Evolutionary conservation across 148 eudicot species (phyloP), one percentile per base, ranked within the genome.

Genomic region (Nyssa sinensis): DNA sequence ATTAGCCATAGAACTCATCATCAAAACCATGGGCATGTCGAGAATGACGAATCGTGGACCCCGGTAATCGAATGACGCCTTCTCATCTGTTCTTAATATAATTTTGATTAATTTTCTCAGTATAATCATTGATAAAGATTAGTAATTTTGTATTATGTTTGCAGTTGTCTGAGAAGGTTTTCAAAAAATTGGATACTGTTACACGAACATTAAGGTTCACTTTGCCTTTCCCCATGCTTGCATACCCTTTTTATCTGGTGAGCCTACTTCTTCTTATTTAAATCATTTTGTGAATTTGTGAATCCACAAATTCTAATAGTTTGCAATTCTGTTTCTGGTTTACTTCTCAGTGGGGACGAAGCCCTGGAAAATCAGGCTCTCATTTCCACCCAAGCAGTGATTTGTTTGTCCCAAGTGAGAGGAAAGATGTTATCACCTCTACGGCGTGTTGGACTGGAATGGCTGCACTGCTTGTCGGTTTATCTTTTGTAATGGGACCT

Each of bases 1-100:
- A 87, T 87, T 37, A 87, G 90, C 79, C 90, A 87, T 49, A 84
- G 86, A 70, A 87, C 90, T 37, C 90, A 87, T 41, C 90, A 87
- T 71, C 88, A 84, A 67, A 87, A 87, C 71, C 88, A 87, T 51
- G 90, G 90, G 0, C 82, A 87, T 30, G 77, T 87, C 8, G 90
- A 87, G 59, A 78, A 74, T 1, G 90, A 87, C 28, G 90, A 87
- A 74, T 87, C 90, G 0, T 87, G 90, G 90, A 86, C 82, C 62
- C 90, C 90, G 60, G 90, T 87, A 76, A 73, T 74, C 67, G 44
- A 28, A 5, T 66, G 8, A 41, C 12, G n/a, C n/a, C n/a, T n/a
- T n/a, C n/a, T n/a, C n/a, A n/a, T 14, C 51, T 44, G 51, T 44
- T 14, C 0, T 44, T 44, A 44, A 44, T 4, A 44, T 1, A 14